Base-by-base conservation (phyloP, 2,329 filamentous ascomycete species). In the Dothiorella sarmentorum region DNA sequence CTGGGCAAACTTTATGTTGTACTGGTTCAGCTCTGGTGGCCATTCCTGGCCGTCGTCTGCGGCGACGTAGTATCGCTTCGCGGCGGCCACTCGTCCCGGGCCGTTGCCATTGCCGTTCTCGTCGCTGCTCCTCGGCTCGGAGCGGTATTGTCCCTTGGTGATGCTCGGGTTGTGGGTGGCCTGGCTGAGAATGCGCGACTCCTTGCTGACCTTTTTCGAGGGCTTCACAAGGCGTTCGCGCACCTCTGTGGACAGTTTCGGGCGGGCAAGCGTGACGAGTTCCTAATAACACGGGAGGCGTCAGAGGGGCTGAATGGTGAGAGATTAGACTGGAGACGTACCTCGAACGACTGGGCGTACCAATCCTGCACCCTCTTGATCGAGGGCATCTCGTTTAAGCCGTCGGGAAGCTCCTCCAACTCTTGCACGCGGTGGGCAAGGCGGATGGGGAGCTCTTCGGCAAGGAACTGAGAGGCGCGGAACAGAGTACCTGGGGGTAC, bases 341-440 rank as follows among this genome's bases (percentile, higher is more conserved):
- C 92, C 85, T 99, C 94, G 70, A 99, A 99, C 53, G 94, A 99
- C 78, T 99, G 94, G 63, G 93, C 94, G 75, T 99, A 99, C 94
- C 94, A 99, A 70, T 97, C 92, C 73, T 92, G 89, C 65, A 99
- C 94, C 69, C 88, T 91, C 73, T 88, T 87, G 65, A 99, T 96
- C 10, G 94, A 97, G 37, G 92, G 90, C 94, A 99, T 97, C 66
- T 97, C 92, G 73, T 91, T 96, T 62, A 99, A 84, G 58, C 94
- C 94, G 82, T 99, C 94, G 33, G 94, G 94, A 2, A 99, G 81
- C 69, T 91, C 89, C 62, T 89, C 86, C 60, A 99, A 85, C 78
- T 99, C 94, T 75, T 96, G 90, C 61, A 99, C 94, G 63, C 94
- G 89, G 77, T 99, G 94, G 67, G 94, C 94, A 62, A 99, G 82